Conservation (phyloP, 306 rosid species). For the Prosopis cineraria region DNA sequence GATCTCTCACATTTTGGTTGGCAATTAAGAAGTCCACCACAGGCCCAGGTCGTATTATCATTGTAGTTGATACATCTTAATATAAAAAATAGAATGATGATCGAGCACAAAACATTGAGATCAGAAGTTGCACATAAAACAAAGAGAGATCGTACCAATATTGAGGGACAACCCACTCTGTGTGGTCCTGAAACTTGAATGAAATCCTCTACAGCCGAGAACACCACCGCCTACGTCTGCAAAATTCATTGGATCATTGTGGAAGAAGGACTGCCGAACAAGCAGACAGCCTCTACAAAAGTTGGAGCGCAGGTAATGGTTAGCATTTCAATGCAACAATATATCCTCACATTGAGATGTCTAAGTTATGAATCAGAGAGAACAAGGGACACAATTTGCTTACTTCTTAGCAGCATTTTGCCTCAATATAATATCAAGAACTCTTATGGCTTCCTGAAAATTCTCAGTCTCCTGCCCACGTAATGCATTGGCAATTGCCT, state of each 20-base stretch:
- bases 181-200: slow-evolving; percentile 88
- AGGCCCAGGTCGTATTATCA: slow-evolving; percentile 90
- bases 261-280: slow-evolving; percentile 87
- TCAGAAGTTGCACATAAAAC: neutral
- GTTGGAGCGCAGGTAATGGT: neutral
- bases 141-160: slow-evolving; percentile 53
- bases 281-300: slow-evolving; percentile 88
- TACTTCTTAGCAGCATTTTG: slow-evolving; percentile 94
- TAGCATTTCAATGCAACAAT: neutral
- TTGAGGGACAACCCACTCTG: slow-evolving; percentile 91
- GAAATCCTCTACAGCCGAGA: slow-evolving; percentile 93
- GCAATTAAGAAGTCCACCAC: slow-evolving; percentile 87
- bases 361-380: neutral
- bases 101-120: neutral
- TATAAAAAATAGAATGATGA: slow-evolving; percentile 6
- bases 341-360: neutral
- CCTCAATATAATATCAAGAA: slow-evolving; percentile 81
- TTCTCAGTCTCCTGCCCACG: slow-evolving; percentile 92
- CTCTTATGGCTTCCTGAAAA: slow-evolving; percentile 89
- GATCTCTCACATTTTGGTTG: slow-evolving; percentile 85
- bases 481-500: slow-evolving; percentile 76
- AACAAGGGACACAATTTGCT: slow-evolving; percentile 31
- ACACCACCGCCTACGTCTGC: slow-evolving; percentile 95
- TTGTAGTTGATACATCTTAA: slow-evolving; percentile 92
- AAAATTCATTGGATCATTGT: slow-evolving; percentile 71